Conservation (phyloP, 1,139 yeast genomes). For the Arxiozyma slooffiae region DNA sequence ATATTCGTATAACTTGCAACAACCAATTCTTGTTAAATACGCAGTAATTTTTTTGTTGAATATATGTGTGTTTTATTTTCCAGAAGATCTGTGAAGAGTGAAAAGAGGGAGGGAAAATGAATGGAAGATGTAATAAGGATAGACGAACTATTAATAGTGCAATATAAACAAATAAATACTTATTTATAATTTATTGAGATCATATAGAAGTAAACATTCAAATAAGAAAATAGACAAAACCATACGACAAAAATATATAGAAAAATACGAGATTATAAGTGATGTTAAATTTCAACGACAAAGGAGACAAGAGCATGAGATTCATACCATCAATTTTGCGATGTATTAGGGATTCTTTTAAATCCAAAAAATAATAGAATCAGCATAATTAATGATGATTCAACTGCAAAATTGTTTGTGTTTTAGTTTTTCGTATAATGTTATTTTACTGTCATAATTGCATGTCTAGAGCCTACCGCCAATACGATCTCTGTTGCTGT, state of each 20-base stretch:
- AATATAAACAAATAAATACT: too few relatives aligned
- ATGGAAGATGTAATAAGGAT: too few relatives aligned
- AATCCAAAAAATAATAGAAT: slow-evolving; percentile 22
- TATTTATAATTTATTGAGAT: too few relatives aligned
- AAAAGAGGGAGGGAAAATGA: too few relatives aligned
- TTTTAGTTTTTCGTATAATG: slow-evolving; percentile 56
- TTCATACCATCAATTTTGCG: slow-evolving; percentile 6
- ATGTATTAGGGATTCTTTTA: slow-evolving; percentile 16
- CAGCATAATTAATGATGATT: slow-evolving; percentile 22
- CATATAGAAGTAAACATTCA: too few relatives aligned
- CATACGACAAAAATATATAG: neutral
- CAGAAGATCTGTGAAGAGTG: too few relatives aligned
- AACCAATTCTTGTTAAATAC: too few relatives aligned
- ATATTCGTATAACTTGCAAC: too few relatives aligned
- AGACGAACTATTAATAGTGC: too few relatives aligned
- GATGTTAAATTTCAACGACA: neutral
- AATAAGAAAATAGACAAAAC: too few relatives aligned
- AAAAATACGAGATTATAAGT: neutral
- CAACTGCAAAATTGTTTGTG: slow-evolving; percentile 31
- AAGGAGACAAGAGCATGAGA: neutral
- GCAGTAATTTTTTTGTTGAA: too few relatives aligned
- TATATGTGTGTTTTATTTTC: too few relatives aligned
- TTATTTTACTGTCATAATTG: slow-evolving; percentile 61
- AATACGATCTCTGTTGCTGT: slow-evolving; percentile 65
- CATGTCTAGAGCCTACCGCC: slow-evolving; percentile 69